These are phyloP conservation scores for apple (Malus domestica) DNA, from an alignment of 306 rosid genomes.

Conservation along the genomic window DNA sequence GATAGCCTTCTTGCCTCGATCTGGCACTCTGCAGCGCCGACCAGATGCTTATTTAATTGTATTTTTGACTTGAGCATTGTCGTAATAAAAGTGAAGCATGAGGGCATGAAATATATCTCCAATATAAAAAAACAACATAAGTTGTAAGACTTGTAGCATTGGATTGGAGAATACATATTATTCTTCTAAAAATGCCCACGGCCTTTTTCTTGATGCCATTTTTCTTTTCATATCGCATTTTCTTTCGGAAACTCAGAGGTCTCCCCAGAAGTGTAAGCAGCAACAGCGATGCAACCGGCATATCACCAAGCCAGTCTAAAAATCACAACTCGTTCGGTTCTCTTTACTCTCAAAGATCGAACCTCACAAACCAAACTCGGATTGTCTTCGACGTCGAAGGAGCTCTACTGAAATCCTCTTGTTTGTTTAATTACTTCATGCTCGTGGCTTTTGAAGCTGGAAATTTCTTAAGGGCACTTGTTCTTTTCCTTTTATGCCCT, in stretches of 20 bases:
- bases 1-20: neutral
- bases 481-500: slow-evolving; percentile 53
- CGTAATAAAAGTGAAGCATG: neutral
- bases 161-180: neutral
- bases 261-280: slow-evolving; percentile 30
- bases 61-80: neutral
- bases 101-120: neutral
- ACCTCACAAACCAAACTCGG: slow-evolving; percentile 36
- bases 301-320: slow-evolving; percentile 9
- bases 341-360: slow-evolving; percentile 25
- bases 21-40: neutral
- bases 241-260: slow-evolving; percentile 35
- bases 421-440: slow-evolving; percentile 72
- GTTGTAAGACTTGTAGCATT: neutral
- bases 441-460: slow-evolving; percentile 89
- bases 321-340: slow-evolving; percentile 29
- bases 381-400: slow-evolving; percentile 66
- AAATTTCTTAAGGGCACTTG: slow-evolving; percentile 40
- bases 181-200: slow-evolving; percentile 27
- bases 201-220: slow-evolving; percentile 41
- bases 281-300: slow-evolving; percentile 22
- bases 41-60: neutral
- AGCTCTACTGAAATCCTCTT: slow-evolving; percentile 46
- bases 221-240: slow-evolving; percentile 43
- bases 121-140: neutral